Evolutionary conservation across 2,329 filamentous ascomycete genomes (phyloP).

Genomic region (Thielaviopsis populi): DNA sequence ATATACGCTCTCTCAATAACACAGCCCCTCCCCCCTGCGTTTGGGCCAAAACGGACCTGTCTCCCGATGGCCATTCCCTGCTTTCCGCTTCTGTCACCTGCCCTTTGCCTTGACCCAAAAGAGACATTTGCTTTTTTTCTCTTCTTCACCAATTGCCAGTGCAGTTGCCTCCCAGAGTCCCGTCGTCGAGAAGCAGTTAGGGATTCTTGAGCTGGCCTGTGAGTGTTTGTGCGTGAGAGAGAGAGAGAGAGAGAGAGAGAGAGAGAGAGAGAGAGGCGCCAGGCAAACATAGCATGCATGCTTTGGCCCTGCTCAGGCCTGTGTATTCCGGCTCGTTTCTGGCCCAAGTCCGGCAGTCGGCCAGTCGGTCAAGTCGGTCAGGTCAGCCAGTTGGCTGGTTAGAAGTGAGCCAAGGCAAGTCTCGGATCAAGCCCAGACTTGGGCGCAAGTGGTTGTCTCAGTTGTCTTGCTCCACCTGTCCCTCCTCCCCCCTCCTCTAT

Average conservation of each 20-base stretch:
- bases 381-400: neutral
- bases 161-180: too few relatives aligned
- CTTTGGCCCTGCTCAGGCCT: neutral
- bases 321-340: neutral
- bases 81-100: slow-evolving; percentile 8
- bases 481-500: too few relatives aligned
- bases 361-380: neutral
- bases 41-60: neutral
- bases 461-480: neutral
- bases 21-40: slow-evolving; percentile 2
- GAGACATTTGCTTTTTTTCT: neutral
- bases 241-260: too few relatives aligned
- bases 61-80: neutral
- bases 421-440: neutral
- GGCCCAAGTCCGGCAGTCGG: neutral
- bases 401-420: neutral
- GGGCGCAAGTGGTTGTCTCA: neutral
- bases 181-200: too few relatives aligned
- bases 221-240: too few relatives aligned
- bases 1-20: neutral
- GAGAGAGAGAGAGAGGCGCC: too few relatives aligned
- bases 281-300: neutral
- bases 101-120: neutral
- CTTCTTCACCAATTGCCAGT: neutral
- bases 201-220: too few relatives aligned